Conservation (phyloP, 1,284 basidiomycete genomes). For the Irpex sp. region DNA sequence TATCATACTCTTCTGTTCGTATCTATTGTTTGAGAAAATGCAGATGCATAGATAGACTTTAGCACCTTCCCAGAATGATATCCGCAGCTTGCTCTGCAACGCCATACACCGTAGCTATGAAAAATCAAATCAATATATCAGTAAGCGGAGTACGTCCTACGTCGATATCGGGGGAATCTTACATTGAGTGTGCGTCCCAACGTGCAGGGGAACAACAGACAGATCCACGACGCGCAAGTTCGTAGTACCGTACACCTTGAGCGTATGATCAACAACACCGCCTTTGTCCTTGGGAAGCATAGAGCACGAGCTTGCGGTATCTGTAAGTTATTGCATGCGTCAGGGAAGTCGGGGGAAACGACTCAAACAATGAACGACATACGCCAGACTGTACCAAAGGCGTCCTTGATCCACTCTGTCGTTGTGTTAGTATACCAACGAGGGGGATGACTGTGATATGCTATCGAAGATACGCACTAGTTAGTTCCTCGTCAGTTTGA, state of each 20-base stretch:
- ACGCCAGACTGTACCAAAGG: constrained; percentile 27
- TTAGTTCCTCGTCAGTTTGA: constrained; percentile 17
- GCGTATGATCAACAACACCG: constrained; percentile 26
- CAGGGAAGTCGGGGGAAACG: background rate
- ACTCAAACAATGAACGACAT: constrained; percentile 7
- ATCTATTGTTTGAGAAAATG: too few relatives aligned
- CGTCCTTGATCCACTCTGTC: constrained; percentile 25
- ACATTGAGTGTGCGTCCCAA: constrained; percentile 29
- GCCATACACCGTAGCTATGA: constrained; percentile 24
- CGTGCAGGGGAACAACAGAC: constrained; percentile 28
- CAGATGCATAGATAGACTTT: background rate
- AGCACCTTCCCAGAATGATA: constrained; percentile 22
- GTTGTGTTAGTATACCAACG: background rate
- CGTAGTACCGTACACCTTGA: constrained; percentile 33
- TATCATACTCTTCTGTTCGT: too few relatives aligned
- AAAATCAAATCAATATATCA: background rate
- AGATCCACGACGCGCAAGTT: constrained; percentile 35
- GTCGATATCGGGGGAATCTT: background rate
- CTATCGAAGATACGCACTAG: constrained; percentile 14
- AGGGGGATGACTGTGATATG: background rate
- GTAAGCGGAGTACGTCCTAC: background rate
- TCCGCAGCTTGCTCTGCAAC: constrained; percentile 31
- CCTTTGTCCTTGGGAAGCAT: constrained; percentile 26
- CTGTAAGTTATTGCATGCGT: constrained; percentile 10
- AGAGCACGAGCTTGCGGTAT: constrained; percentile 28